Evolutionary conservation across 768 basidiomycete species (phyloP), one percentile per base, ranked within the genome.

Genomic region (Tephrocybe rancida): DNA sequence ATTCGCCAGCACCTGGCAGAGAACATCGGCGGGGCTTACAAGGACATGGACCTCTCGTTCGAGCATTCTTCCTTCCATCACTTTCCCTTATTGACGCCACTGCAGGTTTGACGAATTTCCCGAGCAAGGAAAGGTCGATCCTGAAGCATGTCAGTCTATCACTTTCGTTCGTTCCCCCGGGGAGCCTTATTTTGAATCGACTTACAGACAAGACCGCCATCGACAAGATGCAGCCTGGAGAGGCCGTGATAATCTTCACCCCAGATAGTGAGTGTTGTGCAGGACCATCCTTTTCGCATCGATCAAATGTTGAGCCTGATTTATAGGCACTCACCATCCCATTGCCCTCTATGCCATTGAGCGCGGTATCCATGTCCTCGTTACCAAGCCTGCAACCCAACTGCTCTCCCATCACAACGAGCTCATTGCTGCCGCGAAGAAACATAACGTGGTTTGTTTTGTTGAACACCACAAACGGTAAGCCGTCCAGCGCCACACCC

Each of bases 391-490:
- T 3, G 95, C 93, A 3, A 93, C 92, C 0, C 87, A 96, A 64
- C 77, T 90, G 16, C 80, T 97, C 50, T 78, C 84, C 47, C 87
- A 97, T 66, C 95, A 97, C 70, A 85, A 83, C 55, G 80, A 82
- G 26, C 79, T 96, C 44, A 85, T 94, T 57, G 77, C 80, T 32
- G 83, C 90, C 10, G 91, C 95, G 27, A 83, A 78, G 61, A 82
- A 89, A 70, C 80, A 93, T 66, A 86, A 87, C 44, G 86, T 95
- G 18, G 80, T 92, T 2, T 93, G 91, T 70, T 93, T 91, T 66
- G 94, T 96, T n/a, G 95, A 97, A 67, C 92, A 96, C 64, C 92
- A 94, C 73, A 94, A 93, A 67, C 83, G 91, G 87, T 85, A 60
- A 61, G 70, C 39, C 14, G 34, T 26, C 37, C 27, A 30, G 45